A percentile compares a stretch with the other conserved stretches of the same genome.
phyloP scores from a whole-genome alignment of 768 basidiomycete species.

The Collybia nuda region DNA sequence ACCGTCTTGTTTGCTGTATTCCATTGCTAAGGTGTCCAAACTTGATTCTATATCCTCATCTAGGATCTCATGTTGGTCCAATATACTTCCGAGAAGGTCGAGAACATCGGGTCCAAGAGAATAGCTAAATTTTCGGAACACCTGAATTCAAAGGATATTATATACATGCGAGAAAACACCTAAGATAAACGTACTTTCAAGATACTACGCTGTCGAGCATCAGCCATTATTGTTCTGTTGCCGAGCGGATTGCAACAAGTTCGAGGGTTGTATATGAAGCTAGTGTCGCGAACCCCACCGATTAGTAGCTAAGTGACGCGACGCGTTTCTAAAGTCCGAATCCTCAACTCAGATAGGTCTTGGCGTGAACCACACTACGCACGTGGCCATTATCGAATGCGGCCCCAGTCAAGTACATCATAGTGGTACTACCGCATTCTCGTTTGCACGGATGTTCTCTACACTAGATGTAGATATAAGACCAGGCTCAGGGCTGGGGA shows the following conservation, averaged over 20 bases:
- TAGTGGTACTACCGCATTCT: not conserved
- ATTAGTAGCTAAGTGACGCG: not conserved
- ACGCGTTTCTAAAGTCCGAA: not conserved
- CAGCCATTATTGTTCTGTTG: constrained; percentile 32
- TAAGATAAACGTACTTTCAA: constrained; percentile 36
- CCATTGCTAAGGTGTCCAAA: constrained; percentile 78
- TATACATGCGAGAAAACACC: not conserved
- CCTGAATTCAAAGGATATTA: constrained; percentile 36
- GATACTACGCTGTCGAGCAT: constrained; percentile 45
- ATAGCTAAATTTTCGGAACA: constrained; percentile 87
- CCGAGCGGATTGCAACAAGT: not conserved
- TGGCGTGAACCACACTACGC: not conserved
- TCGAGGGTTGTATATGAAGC: no score
- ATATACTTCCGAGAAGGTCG: constrained; percentile 67
- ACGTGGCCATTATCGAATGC: no score
- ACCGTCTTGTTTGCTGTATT: constrained; percentile 92
- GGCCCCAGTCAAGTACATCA: no score
- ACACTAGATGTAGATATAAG: constrained; percentile 73
- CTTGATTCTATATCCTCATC: constrained; percentile 72
- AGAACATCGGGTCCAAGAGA: constrained; percentile 81
- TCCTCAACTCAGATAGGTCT: no score
- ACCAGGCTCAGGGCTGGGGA: constrained; percentile 74
- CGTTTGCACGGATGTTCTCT: constrained; percentile 49
- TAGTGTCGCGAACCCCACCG: not conserved
- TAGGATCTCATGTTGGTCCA: constrained; percentile 68